These are phyloP conservation scores for Pilobolus umbonatus DNA, from an alignment of 192 early-diverging fungal genomes.

Conservation along the genomic window DNA sequence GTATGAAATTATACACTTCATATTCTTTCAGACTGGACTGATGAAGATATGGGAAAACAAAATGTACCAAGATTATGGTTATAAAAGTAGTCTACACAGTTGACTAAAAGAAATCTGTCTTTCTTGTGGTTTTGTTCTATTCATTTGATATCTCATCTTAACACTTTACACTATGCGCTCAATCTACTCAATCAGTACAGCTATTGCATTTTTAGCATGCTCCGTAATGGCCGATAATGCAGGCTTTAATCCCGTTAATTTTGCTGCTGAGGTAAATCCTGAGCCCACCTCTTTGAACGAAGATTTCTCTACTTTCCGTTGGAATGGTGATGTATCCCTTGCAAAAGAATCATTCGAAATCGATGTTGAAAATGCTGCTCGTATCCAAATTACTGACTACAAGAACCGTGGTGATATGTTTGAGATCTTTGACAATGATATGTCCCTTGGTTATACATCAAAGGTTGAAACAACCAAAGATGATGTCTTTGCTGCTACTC, in stretches of 20 bases:
- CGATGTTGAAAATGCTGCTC: constrained; percentile 7
- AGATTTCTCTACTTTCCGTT: constrained; percentile 24
- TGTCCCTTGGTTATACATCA: constrained; percentile 17
- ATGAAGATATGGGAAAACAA: too few species aligned
- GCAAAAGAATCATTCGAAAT: constrained; percentile 22
- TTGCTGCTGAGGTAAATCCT: background rate
- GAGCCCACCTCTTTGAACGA: constrained; percentile 5
- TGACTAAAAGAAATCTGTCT: too few species aligned
- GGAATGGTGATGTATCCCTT: constrained; percentile 17
- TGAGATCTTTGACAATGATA: constrained; percentile 27
- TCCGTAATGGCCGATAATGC: background rate
- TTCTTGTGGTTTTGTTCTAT: too few species aligned
- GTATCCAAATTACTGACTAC: constrained; percentile 27
- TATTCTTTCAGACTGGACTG: too few species aligned
- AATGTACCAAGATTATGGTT: too few species aligned
- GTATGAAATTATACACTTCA: too few species aligned
- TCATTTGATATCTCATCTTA: too few species aligned
- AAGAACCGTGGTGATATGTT: constrained; percentile 33
- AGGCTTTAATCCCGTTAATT: background rate
- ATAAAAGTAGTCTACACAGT: too few species aligned
- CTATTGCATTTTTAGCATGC: constrained; percentile 2
- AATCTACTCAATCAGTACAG: constrained; percentile 10
- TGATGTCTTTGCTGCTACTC: constrained; percentile 24
- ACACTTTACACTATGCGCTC: constrained; percentile 14
- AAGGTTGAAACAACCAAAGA: constrained; percentile 9